Conservation (phyloP, 2,329 filamentous ascomycete genomes). For the Ceratocystis papillata region DNA sequence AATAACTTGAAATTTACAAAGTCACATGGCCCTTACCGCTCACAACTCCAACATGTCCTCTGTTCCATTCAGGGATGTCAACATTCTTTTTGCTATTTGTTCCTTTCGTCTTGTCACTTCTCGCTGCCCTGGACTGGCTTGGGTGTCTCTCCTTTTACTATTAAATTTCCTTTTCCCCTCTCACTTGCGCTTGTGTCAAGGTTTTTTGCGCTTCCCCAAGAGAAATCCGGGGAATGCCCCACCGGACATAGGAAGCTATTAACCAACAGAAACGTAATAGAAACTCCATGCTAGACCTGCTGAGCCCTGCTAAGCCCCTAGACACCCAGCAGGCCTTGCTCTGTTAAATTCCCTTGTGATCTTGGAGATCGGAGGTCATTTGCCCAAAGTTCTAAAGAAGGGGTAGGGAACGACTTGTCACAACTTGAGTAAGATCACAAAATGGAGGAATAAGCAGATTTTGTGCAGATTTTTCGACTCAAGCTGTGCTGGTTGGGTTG, state of each 20-base stretch:
- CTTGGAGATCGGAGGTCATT: too few species aligned
- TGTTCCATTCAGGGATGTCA: neutral
- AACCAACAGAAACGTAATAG: slow-evolving; percentile 22
- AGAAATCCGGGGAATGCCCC: slow-evolving; percentile 20
- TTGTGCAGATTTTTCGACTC: too few species aligned
- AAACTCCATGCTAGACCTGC: slow-evolving; percentile 1
- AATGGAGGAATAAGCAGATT: too few species aligned
- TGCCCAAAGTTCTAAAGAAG: too few species aligned
- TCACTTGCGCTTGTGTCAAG: slow-evolving; percentile 4
- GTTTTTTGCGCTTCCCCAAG: slow-evolving; percentile 13
- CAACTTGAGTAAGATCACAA: too few species aligned
- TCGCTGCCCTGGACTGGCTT: too few species aligned
- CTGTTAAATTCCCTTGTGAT: neutral
- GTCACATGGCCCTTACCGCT: neutral
- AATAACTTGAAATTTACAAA: neutral
- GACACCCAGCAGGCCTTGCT: neutral
- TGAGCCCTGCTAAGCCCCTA: neutral
- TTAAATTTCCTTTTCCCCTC: neutral
- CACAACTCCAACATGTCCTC: neutral
- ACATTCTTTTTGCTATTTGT: neutral
- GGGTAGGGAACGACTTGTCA: too few species aligned
- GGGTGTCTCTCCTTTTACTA: neutral
- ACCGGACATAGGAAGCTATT: slow-evolving; percentile 15
- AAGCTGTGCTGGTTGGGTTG: too few species aligned
- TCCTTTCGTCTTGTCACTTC: neutral